A percentile compares a stretch with the other conserved stretches of the same genome.
phyloP scores from a whole-genome alignment of 2,329 filamentous ascomycete genomes.

The Arthrobotrys musiformis region DNA sequence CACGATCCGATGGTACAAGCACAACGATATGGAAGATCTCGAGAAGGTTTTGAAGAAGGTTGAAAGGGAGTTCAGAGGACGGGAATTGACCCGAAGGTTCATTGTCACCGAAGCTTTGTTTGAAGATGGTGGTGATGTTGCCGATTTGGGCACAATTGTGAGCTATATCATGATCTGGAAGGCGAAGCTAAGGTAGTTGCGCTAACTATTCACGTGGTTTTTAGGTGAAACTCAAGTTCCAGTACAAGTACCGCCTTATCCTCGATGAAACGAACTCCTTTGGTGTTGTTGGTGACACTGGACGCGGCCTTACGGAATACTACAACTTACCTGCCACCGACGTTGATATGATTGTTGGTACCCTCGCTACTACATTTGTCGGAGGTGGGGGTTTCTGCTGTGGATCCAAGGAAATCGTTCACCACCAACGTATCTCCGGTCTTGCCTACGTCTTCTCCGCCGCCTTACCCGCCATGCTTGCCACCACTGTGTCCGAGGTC shows the following conservation, averaged over 20 bases:
- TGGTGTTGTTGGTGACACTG: slow-evolving; percentile 89
- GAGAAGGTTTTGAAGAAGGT: slow-evolving; percentile 86
- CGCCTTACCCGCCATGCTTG: slow-evolving; percentile 89
- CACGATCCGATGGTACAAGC: slow-evolving; percentile 91
- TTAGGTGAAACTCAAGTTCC: slow-evolving; percentile 88
- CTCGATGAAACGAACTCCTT: slow-evolving; percentile 98
- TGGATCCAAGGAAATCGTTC: slow-evolving; percentile 87
- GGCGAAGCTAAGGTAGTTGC: slow-evolving; percentile 16
- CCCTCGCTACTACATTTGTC: slow-evolving; percentile 86
- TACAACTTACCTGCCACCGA: slow-evolving; percentile 94
- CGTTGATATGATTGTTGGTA: slow-evolving; percentile 97
- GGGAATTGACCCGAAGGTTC: slow-evolving; percentile 89
- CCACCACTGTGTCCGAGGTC: slow-evolving; percentile 94
- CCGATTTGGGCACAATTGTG: slow-evolving; percentile 85
- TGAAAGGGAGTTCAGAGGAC: slow-evolving; percentile 84
- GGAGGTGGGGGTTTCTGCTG: slow-evolving; percentile 97
- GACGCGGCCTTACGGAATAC: slow-evolving; percentile 90
- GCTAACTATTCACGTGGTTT: slow-evolving; percentile 18
- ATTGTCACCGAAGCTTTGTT: slow-evolving; percentile 96
- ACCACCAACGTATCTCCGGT: slow-evolving; percentile 93
- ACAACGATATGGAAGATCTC: slow-evolving; percentile 94
- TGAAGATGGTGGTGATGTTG: slow-evolving; percentile 86
- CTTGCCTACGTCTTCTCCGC: slow-evolving; percentile 96
- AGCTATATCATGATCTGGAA: slow-evolving; percentile 61
- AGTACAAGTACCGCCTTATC: slow-evolving; percentile 97